phyloP scores from a whole-genome alignment of 78 protist species.

The Guillardia theta region DNA sequence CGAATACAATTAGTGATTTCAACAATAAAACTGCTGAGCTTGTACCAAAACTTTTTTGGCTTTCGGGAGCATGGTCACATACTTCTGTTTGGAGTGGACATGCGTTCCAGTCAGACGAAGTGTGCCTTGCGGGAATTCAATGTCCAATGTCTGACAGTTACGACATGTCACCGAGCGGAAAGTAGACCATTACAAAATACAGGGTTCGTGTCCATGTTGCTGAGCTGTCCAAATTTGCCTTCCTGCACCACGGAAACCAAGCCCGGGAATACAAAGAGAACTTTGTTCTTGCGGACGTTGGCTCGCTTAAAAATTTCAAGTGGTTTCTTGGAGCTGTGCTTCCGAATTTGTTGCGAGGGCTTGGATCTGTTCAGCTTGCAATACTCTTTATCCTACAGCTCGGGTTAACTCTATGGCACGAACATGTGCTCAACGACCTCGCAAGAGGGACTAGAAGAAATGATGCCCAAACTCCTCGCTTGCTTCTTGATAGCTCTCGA shows the following conservation, averaged over 20 bases:
- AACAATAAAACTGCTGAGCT: neutral
- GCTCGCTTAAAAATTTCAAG: neutral
- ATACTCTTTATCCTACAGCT: neutral
- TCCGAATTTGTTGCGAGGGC: neutral
- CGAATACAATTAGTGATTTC: neutral
- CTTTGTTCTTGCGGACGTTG: neutral
- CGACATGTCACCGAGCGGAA: too few relatives aligned
- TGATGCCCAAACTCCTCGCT: too few relatives aligned
- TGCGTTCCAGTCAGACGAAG: neutral
- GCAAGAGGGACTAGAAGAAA: too few relatives aligned
- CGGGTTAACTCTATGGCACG: too few relatives aligned
- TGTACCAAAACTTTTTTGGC: neutral
- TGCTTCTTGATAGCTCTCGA: too few relatives aligned
- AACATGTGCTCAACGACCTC: too few relatives aligned
- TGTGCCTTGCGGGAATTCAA: neutral
- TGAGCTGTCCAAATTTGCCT: neutral
- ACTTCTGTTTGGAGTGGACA: neutral
- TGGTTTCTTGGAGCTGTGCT: neutral
- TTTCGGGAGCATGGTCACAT: neutral
- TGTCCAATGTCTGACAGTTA: too few relatives aligned
- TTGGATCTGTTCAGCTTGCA: neutral
- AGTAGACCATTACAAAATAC: too few relatives aligned
- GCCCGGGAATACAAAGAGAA: neutral
- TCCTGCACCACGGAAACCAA: neutral
- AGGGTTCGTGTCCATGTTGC: conserved; percentile 6